Conservation (phyloP, 345 rosid genomes). For the Populus nigra region DNA sequence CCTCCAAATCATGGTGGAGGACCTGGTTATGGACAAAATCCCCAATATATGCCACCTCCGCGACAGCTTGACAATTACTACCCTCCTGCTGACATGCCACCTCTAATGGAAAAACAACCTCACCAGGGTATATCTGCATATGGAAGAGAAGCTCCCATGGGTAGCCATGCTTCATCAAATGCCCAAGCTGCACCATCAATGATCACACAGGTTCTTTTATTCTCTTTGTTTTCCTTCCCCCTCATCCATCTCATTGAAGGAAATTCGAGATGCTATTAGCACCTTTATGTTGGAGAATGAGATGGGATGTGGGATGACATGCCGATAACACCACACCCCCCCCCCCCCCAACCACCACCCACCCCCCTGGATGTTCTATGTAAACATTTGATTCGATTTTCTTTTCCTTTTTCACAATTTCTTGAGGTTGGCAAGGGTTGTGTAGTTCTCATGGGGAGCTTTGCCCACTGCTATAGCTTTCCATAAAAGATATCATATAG, state of each 20-base stretch:
- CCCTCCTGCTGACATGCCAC: slow-evolving; percentile 68
- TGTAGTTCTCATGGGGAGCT: neutral
- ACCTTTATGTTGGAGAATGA: neutral
- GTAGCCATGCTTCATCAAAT: slow-evolving; percentile 61
- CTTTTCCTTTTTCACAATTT: neutral
- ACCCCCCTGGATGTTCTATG: too few species aligned
- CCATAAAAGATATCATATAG: neutral
- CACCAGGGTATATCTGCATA: slow-evolving; percentile 96
- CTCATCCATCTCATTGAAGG: neutral
- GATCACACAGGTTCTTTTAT: slow-evolving; percentile 71
- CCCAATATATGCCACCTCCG: slow-evolving; percentile 79
- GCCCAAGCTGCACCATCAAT: slow-evolving; percentile 76
- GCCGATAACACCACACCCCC: too few species aligned
- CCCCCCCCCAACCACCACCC: too few species aligned
- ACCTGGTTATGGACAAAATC: slow-evolving; percentile 67
- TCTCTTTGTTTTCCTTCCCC: neutral
- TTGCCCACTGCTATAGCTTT: neutral
- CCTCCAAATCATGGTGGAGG: slow-evolving; percentile 67
- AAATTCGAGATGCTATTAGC: neutral
- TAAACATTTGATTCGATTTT: too few species aligned
- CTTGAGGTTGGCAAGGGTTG: neutral
- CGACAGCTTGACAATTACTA: slow-evolving; percentile 80
- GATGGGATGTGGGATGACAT: neutral
- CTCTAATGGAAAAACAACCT: slow-evolving; percentile 85
- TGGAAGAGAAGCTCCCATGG: slow-evolving; percentile 86